phyloP scores from a whole-genome alignment of 202 grass and related monocot genomes.

The Setaria viridis region DNA sequence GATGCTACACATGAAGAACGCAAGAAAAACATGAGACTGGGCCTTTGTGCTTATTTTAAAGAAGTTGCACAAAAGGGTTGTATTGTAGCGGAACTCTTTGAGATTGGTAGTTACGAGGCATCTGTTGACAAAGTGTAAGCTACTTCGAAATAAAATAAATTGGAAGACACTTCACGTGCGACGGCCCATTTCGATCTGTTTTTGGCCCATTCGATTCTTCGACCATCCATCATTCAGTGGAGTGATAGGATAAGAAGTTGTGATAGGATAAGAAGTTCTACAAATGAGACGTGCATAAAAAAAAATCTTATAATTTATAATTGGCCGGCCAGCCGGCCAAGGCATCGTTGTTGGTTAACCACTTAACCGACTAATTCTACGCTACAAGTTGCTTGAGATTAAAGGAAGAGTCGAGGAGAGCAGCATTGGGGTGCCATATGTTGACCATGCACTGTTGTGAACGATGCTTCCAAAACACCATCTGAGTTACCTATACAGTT shows the following conservation, averaged over 20 bases:
- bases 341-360: background rate
- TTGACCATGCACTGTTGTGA: background rate
- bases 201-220: background rate
- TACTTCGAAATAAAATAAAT: no score
- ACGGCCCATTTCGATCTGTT: background rate
- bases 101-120: no score
- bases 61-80: no score
- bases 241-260: background rate
- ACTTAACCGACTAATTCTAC: background rate
- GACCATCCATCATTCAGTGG: background rate
- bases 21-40: no score
- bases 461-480: background rate
- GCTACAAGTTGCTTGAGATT: background rate
- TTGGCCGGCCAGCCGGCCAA: background rate
- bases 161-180: background rate
- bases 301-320: background rate
- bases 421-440: constrained; percentile 26
- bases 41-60: no score
- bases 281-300: background rate
- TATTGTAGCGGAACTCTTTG: no score
- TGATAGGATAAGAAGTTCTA: background rate
- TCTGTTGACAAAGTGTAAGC: no score
- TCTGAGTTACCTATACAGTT: background rate
- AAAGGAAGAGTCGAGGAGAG: background rate
- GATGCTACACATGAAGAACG: no score